Percentiles rank a stretch among this genome's conserved stretches.
phyloP scores from a whole-genome alignment of 2,329 filamentous ascomycete species.

The Colletotrichum sp. region DNA sequence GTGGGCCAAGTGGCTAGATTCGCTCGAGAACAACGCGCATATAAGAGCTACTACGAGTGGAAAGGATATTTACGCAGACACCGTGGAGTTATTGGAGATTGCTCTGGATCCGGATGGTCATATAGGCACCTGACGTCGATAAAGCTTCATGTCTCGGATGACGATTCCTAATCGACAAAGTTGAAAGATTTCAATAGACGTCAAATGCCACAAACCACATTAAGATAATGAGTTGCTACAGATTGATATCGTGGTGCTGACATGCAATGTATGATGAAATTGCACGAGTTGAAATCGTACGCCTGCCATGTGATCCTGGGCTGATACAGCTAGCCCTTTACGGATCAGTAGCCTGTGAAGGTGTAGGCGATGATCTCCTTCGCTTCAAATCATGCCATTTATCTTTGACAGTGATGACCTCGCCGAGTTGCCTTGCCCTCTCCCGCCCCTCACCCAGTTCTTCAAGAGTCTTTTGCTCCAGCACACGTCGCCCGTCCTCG shows the following conservation, averaged over 20 bases:
- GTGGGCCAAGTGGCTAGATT: slow-evolving; percentile 73
- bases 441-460: slow-evolving; percentile 55
- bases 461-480: slow-evolving; percentile 54
- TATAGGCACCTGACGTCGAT: not conserved
- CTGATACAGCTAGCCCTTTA: not conserved
- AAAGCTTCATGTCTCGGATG: not conserved
- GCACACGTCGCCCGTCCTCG: slow-evolving; percentile 35
- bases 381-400: slow-evolving; percentile 46
- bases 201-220: not conserved
- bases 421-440: slow-evolving; percentile 47
- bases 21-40: slow-evolving; percentile 68
- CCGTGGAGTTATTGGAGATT: slow-evolving; percentile 56
- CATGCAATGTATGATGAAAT: not conserved
- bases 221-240: not conserved
- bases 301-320: not conserved
- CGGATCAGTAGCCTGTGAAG: not conserved
- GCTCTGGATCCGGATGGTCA: slow-evolving; percentile 5
- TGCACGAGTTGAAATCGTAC: not conserved
- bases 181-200: not conserved
- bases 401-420: slow-evolving; percentile 47
- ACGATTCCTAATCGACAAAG: not conserved
- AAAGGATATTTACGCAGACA: slow-evolving; percentile 59
- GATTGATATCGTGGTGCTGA: not conserved
- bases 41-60: slow-evolving; percentile 72
- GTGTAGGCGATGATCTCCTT: slow-evolving; percentile 26